Conservation (phyloP, 305 asterid genomes). For the Solanum chacoense region DNA sequence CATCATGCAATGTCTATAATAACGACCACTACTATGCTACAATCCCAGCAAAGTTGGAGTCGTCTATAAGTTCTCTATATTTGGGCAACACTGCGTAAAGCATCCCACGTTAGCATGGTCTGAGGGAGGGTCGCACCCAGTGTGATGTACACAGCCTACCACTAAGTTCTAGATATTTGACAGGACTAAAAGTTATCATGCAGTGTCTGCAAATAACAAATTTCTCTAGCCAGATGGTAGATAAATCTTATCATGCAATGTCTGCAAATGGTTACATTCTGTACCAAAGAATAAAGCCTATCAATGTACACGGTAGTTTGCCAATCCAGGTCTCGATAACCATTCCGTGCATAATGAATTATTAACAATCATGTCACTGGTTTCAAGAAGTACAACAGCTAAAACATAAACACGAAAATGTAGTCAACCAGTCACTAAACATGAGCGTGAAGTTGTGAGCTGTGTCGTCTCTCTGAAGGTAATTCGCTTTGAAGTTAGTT, state of each 20-base stretch:
- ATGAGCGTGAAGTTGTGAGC: not conserved
- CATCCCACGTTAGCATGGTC: not conserved
- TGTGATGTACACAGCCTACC: not conserved
- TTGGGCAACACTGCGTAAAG: not conserved
- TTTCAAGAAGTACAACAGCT: not conserved
- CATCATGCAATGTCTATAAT: not conserved
- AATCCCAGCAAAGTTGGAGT: not conserved
- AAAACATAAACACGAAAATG: not conserved
- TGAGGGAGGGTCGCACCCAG: not conserved
- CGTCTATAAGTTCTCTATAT: not conserved
- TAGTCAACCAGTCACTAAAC: not conserved
- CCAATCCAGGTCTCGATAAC: not conserved
- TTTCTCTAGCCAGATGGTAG: not conserved
- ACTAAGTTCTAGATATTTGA: not conserved
- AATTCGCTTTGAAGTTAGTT: slow-evolving; percentile 18
- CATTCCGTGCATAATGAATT: not conserved
- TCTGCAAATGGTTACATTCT: not conserved
- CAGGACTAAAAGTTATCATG: not conserved
- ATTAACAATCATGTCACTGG: not conserved
- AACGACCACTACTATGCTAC: not conserved
- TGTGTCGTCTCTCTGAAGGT: not conserved
- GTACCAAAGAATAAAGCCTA: not conserved
- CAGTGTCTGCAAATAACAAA: not conserved
- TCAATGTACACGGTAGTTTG: not conserved
- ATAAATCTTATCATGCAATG: not conserved